These are phyloP conservation scores for Globisporangium polare DNA, from an alignment of 352 stramenopile genomes.

Conservation along the genomic window DNA sequence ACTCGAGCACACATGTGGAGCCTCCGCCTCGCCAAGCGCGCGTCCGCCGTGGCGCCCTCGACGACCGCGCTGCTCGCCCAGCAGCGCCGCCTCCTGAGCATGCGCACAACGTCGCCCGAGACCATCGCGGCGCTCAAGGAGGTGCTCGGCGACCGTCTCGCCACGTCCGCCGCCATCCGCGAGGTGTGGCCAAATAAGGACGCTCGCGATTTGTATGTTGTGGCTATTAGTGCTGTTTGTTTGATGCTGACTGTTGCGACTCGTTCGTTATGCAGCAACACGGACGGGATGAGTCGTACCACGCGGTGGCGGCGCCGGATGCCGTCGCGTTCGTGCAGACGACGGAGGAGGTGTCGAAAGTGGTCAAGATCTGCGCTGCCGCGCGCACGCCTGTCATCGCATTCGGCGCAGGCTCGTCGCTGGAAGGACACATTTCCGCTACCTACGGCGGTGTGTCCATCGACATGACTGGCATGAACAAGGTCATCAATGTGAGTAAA, in stretches of 20 bases:
- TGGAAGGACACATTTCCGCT: slow-evolving; percentile 96
- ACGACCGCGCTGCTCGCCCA: background rate
- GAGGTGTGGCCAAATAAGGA: slow-evolving; percentile 24
- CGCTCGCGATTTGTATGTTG: background rate
- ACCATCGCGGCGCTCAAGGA: slow-evolving; percentile 49
- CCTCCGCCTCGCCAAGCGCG: slow-evolving; percentile 12
- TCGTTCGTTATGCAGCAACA: slow-evolving; percentile 51
- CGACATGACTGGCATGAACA: slow-evolving; percentile 86
- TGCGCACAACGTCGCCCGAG: slow-evolving; percentile 32
- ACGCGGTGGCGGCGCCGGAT: slow-evolving; percentile 78
- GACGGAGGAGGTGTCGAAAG: slow-evolving; percentile 85
- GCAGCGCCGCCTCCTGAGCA: slow-evolving; percentile 23
- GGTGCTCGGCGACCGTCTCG: slow-evolving; percentile 71
- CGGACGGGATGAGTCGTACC: slow-evolving; percentile 90
- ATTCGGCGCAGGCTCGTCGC: slow-evolving; percentile 87
- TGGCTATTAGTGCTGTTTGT: background rate
- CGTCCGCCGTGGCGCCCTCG: background rate
- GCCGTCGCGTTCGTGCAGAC: slow-evolving; percentile 84
- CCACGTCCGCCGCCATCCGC: slow-evolving; percentile 52
- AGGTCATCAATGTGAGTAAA: slow-evolving; percentile 40
- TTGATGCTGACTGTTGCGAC: background rate
- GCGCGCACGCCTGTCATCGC: slow-evolving; percentile 90
- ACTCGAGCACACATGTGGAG: slow-evolving; percentile 4
- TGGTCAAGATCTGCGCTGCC: slow-evolving; percentile 89
- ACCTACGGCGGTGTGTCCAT: slow-evolving; percentile 89